A percentile compares a stretch with the other conserved stretches of the same genome.
These are phyloP conservation scores for Coniophora puteana DNA, from an alignment of 1,284 basidiomycete species.

Conservation along the genomic window DNA sequence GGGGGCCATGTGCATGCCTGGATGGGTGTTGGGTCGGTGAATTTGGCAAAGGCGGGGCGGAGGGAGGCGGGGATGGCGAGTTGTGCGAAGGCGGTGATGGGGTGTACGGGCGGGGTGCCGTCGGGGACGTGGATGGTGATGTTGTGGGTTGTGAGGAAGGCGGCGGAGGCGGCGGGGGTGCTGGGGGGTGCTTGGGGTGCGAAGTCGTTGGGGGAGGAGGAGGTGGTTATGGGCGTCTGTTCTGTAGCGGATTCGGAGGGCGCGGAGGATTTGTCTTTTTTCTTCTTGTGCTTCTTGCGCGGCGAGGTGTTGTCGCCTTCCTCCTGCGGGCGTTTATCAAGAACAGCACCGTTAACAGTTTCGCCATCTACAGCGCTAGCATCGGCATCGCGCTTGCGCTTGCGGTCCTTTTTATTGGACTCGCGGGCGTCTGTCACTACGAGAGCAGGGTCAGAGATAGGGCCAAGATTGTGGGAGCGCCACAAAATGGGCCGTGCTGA, in stretches of 20 bases:
- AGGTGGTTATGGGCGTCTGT: conserved; percentile 15
- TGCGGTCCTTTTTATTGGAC: conserved; percentile 24
- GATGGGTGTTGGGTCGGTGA: conserved; percentile 91
- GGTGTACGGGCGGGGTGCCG: conserved; percentile 45
- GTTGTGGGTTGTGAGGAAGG: conserved; percentile 69
- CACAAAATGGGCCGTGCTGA: not conserved
- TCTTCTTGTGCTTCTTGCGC: conserved; percentile 27
- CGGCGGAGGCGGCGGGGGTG: conserved; percentile 43
- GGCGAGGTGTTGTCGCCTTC: conserved; percentile 9
- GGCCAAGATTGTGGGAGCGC: not conserved
- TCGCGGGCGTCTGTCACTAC: not conserved
- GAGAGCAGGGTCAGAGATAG: not conserved
- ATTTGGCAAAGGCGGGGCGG: conserved; percentile 61
- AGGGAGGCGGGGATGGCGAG: conserved; percentile 67
- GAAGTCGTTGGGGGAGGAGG: conserved; percentile 14
- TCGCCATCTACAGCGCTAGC: conserved; percentile 6
- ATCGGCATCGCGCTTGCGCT: conserved; percentile 22
- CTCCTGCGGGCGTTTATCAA: too few relatives aligned
- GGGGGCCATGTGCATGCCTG: conserved; percentile 97
- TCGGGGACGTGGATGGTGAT: conserved; percentile 68
- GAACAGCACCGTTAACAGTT: not conserved
- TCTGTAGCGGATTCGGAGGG: conserved; percentile 14
- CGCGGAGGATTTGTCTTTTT: conserved; percentile 20
- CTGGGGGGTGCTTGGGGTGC: conserved; percentile 14
- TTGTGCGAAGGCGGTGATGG: conserved; percentile 78